A percentile compares a stretch with the other conserved stretches of the same genome.
These are phyloP conservation scores for Blastobotrys mokoenaii DNA, from an alignment of 805 yeast species.

Conservation along the genomic window DNA sequence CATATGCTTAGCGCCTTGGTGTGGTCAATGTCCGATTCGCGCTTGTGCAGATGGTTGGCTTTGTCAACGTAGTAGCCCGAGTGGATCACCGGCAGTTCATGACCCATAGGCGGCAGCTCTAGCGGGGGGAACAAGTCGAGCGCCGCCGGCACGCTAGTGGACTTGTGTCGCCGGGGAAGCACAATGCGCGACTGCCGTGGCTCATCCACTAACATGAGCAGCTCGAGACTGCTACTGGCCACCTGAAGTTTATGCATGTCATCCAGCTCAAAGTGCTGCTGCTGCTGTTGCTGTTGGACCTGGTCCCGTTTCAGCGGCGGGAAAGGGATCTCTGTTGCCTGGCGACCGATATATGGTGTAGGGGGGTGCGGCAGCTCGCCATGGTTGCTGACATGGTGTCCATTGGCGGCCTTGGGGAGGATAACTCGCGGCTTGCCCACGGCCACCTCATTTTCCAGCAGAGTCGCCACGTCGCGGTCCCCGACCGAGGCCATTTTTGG, in stretches of 20 bases:
- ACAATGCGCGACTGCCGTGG: no score
- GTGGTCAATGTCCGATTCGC: neutral
- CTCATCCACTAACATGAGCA: no score
- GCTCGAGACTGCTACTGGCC: no score
- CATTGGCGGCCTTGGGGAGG: conserved; percentile 5
- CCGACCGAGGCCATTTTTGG: no score
- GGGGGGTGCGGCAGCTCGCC: neutral
- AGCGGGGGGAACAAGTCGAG: no score
- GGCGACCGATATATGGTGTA: neutral
- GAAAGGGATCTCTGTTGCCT: conserved; percentile 4
- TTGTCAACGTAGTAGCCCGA: neutral
- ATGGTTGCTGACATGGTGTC: neutral
- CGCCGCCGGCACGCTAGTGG: no score
- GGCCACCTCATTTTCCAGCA: neutral
- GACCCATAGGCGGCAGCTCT: neutral
- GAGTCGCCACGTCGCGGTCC: neutral
- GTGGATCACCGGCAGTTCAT: neutral
- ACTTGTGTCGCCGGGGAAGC: no score
- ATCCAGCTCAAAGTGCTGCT: neutral
- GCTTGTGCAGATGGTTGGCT: neutral
- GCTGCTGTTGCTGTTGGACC: neutral
- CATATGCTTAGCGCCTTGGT: neutral
- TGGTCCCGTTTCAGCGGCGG: conserved; percentile 5
- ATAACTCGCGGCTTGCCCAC: conserved; percentile 8
- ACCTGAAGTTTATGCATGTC: no score